Percentiles rank a stretch among this genome's conserved stretches.
phyloP scores from a whole-genome alignment of 257 asterid genomes.

The Rehmannia glutinosa region DNA sequence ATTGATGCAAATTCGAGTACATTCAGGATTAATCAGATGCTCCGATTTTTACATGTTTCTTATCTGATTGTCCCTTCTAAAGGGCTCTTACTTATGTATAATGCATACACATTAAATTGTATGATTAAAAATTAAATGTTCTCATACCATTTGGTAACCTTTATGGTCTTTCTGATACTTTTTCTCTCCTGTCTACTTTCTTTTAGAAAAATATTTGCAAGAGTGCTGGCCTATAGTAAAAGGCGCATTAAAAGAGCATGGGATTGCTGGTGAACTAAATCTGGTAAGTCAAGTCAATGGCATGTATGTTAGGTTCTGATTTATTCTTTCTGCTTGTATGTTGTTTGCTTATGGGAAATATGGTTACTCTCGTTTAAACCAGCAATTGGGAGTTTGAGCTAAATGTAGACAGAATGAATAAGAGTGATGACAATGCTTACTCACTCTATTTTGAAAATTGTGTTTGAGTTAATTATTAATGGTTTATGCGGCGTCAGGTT shows the following conservation, averaged over 20 bases:
- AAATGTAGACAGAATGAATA: neutral
- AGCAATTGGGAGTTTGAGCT: neutral
- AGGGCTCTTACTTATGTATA: neutral
- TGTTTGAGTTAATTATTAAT: conserved; percentile 1
- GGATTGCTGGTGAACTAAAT: conserved; percentile 60
- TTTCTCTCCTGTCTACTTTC: neutral
- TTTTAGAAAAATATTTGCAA: conserved; percentile 75
- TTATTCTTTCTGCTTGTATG: neutral
- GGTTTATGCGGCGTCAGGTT: conserved; percentile 42
- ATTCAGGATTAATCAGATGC: neutral
- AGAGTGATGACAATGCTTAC: neutral
- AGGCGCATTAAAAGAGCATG: conserved; percentile 72
- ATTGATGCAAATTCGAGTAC: neutral
- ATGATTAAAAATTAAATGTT: neutral
- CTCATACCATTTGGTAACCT: neutral
- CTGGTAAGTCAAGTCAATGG: conserved; percentile 42
- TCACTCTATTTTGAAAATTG: neutral
- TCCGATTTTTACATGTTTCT: neutral
- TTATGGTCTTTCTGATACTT: neutral
- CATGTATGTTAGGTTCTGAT: neutral
- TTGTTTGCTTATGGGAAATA: neutral
- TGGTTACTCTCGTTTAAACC: neutral
- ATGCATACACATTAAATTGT: neutral
- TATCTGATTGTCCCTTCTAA: neutral
- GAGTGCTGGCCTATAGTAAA: conserved; percentile 83